A percentile compares a stretch with the other conserved stretches of the same genome.
phyloP scores from a whole-genome alignment of 2,329 filamentous ascomycete genomes.

The Ramularia collo-cygni region DNA sequence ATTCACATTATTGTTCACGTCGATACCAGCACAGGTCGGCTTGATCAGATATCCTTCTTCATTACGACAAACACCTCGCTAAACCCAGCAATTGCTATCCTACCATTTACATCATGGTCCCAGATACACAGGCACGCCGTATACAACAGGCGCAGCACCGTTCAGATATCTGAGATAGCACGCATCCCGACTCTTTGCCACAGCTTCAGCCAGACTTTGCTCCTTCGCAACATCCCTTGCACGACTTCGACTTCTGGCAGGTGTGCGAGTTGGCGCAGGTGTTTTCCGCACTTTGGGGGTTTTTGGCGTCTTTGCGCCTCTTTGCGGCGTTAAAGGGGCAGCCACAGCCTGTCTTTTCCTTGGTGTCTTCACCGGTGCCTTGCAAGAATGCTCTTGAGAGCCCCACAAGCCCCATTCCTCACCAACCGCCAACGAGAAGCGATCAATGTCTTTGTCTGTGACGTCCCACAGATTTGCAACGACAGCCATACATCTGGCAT shows the following conservation, averaged over 20 bases:
- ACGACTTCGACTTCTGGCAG: conserved; percentile 22
- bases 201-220: conserved; percentile 65
- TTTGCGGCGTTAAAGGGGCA: conserved; percentile 24
- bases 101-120: conserved; percentile 24
- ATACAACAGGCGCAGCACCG: conserved; percentile 86
- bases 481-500: conserved; percentile 54
- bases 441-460: conserved; percentile 94
- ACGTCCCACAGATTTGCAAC: conserved; percentile 97
- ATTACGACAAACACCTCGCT: too few relatives aligned
- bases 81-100: too few relatives aligned
- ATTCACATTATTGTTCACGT: too few relatives aligned
- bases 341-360: conserved; percentile 20
- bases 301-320: conserved; percentile 28
- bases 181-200: conserved; percentile 65
- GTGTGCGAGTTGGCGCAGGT: conserved; percentile 24
- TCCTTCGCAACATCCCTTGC: conserved; percentile 32
- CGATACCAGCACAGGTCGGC: too few relatives aligned
- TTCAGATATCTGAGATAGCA: conserved; percentile 89
- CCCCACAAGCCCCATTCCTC: conserved; percentile 74
- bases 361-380: conserved; percentile 22
- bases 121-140: conserved; percentile 88
- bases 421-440: conserved; percentile 72
- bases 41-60: too few relatives aligned
- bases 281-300: conserved; percentile 30
- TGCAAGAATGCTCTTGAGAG: conserved; percentile 13